Percentiles rank a stretch among this genome's conserved stretches.
These are phyloP conservation scores for Cryptomeria japonica DNA, from an alignment of 75 land plant species.

Conservation along the genomic window DNA sequence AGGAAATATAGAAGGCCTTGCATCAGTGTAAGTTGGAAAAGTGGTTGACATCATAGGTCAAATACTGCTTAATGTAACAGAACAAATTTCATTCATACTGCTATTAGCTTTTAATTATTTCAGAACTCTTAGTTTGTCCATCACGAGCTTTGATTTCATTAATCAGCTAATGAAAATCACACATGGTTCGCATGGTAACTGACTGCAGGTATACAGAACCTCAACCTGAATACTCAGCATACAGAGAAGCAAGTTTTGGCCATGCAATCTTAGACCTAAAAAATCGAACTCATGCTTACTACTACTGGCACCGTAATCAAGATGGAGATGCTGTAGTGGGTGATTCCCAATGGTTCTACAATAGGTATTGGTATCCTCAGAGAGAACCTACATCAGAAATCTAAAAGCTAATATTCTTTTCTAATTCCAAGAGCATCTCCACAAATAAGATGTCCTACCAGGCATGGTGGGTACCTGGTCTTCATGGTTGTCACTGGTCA, in stretches of 20 bases:
- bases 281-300: slow-evolving; percentile 82
- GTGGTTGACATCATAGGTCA: background rate
- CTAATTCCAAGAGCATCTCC: too few relatives aligned
- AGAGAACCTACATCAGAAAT: background rate
- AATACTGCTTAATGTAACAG: background rate
- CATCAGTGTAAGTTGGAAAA: slow-evolving; percentile 50
- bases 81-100: too few relatives aligned
- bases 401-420: background rate
- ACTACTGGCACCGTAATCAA: slow-evolving; percentile 78
- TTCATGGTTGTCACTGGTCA: too few relatives aligned
- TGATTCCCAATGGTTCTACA: slow-evolving; percentile 62
- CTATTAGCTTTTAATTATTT: too few relatives aligned
- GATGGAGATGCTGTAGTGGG: slow-evolving; percentile 59
- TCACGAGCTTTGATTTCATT: background rate
- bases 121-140: background rate
- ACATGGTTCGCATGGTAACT: background rate
- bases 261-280: slow-evolving; percentile 76
- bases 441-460: too few relatives aligned
- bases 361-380: slow-evolving; percentile 39
- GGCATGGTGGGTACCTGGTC: too few relatives aligned
- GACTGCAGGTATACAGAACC: slow-evolving; percentile 68
- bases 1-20: slow-evolving; percentile 91
- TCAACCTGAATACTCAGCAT: slow-evolving; percentile 84
- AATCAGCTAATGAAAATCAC: background rate
- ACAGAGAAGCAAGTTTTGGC: slow-evolving; percentile 87